Evolutionary conservation across 2,329 filamentous ascomycete species (phyloP), one percentile per base, ranked within the genome.

Genomic region (Xylariaceae sp.): DNA sequence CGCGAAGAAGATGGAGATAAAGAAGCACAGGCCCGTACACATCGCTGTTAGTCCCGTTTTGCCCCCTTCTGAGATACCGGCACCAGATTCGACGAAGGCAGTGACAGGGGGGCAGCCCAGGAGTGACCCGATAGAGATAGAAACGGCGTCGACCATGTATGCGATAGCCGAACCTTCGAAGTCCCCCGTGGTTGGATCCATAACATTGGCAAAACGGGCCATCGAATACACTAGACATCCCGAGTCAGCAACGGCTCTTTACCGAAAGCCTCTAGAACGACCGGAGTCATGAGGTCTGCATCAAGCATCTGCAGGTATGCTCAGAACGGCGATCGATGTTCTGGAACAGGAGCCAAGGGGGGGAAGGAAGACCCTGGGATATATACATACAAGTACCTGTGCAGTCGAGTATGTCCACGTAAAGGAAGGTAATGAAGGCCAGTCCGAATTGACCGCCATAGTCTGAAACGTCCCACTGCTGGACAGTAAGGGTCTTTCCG

Each of bases 11-110:
- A 96, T 83, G 54, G 89, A 85, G 70, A 96, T 85, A 77, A 96
- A 89, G 79, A 96, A 96, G 75, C 89, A 92, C 48, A 96, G 54
- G 4, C 91, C 91, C 0, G 90, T 88, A 16, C 85, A 79, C 72
- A 93, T 89, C 45, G 90, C 86, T 0, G 91, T 95, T n/a, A 96
- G 75, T 16, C 91, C 91, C 0, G 91, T 96, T 68, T 88, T 87
- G 44, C 91, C 91, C 49, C 91, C 91, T 73, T 96, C 91, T 0
- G 90, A 90, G 61, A 96, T 96, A 65, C 91, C 91, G 7, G 91
- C 91, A 69, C 91, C 91, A n/a, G 88, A 91, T 74, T 96, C 91
- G 67, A 96, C 87, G 69, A 91, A 96, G 9, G 91, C 90, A 0
- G 91, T 96, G 3, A 96, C 90, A 0, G 91, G 91, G 0, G 91